Conservation (phyloP, 2,329 filamentous ascomycete genomes). For the Neofusicoccum cordaticola region DNA sequence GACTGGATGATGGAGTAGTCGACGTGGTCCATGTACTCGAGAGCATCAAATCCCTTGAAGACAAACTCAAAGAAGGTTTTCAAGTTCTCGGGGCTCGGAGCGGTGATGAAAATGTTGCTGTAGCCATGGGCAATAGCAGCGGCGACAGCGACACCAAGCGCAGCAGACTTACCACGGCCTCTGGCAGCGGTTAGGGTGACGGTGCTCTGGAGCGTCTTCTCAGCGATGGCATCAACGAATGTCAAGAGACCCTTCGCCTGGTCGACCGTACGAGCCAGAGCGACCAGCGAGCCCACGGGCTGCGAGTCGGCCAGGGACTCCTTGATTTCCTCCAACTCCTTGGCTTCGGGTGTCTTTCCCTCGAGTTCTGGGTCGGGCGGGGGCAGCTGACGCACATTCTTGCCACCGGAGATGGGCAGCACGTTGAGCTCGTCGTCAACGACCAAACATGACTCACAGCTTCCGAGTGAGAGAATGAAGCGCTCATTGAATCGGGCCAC, state of each 20-base stretch:
- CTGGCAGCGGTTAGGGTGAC: conserved; percentile 89
- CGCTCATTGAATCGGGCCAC: conserved; percentile 96
- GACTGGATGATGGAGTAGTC: conserved; percentile 99
- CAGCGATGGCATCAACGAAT: conserved; percentile 92
- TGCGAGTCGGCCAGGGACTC: conserved; percentile 81
- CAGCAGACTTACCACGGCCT: conserved; percentile 95
- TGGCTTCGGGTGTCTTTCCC: conserved; percentile 66
- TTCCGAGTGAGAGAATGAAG: conserved; percentile 92
- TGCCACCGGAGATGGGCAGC: conserved; percentile 91
- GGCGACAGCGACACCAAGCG: conserved; percentile 88
- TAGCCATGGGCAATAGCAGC: conserved; percentile 94
- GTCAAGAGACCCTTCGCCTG: conserved; percentile 96
- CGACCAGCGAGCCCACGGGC: conserved; percentile 79
- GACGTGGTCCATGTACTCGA: conserved; percentile 90
- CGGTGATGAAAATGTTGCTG: conserved; percentile 99
- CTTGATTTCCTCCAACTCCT: conserved; percentile 82
- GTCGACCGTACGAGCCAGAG: conserved; percentile 84
- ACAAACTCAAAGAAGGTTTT: conserved; percentile 98
- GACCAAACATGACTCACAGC: conserved; percentile 89
- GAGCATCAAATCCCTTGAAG: conserved; percentile 94
- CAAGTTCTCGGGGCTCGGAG: conserved; percentile 94
- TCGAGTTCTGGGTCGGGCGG: conserved; percentile 71
- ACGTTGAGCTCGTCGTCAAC: conserved; percentile 98
- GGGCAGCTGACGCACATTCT: conserved; percentile 79
- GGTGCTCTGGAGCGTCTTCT: conserved; percentile 92